Base-by-base conservation (phyloP, 1,284 basidiomycete genomes). In the Wolfiporia cocos region DNA sequence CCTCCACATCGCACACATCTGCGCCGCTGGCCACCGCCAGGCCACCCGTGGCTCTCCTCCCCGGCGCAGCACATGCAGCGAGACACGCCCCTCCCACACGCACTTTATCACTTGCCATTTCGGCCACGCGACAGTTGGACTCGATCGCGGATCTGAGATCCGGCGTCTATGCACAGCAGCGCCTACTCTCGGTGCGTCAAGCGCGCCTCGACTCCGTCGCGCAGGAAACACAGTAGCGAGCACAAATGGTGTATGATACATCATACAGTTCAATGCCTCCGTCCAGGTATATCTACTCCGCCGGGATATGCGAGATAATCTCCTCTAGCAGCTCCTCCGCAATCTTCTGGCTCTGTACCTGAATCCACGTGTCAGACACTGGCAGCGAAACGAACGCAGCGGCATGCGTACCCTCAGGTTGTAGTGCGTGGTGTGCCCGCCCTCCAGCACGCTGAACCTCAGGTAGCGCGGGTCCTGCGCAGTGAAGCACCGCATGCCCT, bases 401-500 rank as follows among this genome's bases (percentile, higher is more conserved):
- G 14, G 26, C 5, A 15, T 22, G 66, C 80, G 51, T 54, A 91
- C 89, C 64, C 85, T 73, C 42, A 93, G 65, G 57, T 89, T 90
- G 54, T 91, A 84, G 51, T 89, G 82, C 11, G 71, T 71, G 12
- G 79, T 73, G 33, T 60, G 61, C n/a, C 76, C 76, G 37, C 71
- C 67, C 55, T 90, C 84, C 40, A 91, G 79, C 20, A 81, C 78
- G 52, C 82, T 86, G 62, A 90, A 83, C 41, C 86, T 71, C 51
- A 93, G 62, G 63, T 89, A 91, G 49, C 86, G 73, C 20, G 84
- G 82, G 54, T 89, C 87, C 65, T 92, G 80, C 44, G 87, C 79
- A 55, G 87, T 61, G 49, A 74, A 71, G 62, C 83, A 87, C 39
- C 74, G 74, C 88, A 95, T 92, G 17, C 92, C 92, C 49, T 74